phyloP scores from a whole-genome alignment of 805 yeast genomes.

The Zygotorulaspora danielsina region DNA sequence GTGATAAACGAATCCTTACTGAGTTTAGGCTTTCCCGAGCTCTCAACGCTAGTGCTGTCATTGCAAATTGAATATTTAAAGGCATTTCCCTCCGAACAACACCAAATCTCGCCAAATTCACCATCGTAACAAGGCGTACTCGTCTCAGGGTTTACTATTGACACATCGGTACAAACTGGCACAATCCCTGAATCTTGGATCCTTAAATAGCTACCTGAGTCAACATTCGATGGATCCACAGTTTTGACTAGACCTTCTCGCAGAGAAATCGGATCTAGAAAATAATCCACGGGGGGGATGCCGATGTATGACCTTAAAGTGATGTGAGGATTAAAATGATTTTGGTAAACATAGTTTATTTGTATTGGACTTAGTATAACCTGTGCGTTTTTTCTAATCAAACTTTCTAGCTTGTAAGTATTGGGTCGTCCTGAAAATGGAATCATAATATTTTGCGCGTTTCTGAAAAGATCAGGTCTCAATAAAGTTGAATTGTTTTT shows the following conservation, averaged over 20 bases:
- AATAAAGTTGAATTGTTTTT: constrained; percentile 17
- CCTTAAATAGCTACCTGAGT: constrained; percentile 47
- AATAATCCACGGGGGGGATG: constrained; percentile 81
- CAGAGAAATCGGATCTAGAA: constrained; percentile 80
- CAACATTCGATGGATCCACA: constrained; percentile 51
- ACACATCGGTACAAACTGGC: constrained; percentile 88
- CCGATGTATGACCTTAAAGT: constrained; percentile 77
- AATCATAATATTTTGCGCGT: constrained; percentile 77
- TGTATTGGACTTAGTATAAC: constrained; percentile 65
- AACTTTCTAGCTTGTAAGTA: constrained; percentile 49
- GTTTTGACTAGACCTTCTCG: constrained; percentile 84
- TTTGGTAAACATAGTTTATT: constrained; percentile 72
- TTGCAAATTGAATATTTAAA: constrained; percentile 51
- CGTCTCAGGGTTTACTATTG: constrained; percentile 94
- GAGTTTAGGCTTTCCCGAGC: constrained; percentile 33
- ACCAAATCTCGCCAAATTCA: constrained; percentile 97
- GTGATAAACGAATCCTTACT: constrained; percentile 49
- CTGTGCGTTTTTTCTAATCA: constrained; percentile 58
- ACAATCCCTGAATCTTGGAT: constrained; percentile 95
- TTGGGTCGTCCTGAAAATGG: constrained; percentile 74
- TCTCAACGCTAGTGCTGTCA: constrained; percentile 5
- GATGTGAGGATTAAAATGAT: constrained; percentile 75
- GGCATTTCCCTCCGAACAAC: constrained; percentile 80
- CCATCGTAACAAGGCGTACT: constrained; percentile 72
- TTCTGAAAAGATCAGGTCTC: constrained; percentile 40